phyloP scores from a whole-genome alignment of 2,329 filamentous ascomycete species.

The Sclerotinia nivalis region DNA sequence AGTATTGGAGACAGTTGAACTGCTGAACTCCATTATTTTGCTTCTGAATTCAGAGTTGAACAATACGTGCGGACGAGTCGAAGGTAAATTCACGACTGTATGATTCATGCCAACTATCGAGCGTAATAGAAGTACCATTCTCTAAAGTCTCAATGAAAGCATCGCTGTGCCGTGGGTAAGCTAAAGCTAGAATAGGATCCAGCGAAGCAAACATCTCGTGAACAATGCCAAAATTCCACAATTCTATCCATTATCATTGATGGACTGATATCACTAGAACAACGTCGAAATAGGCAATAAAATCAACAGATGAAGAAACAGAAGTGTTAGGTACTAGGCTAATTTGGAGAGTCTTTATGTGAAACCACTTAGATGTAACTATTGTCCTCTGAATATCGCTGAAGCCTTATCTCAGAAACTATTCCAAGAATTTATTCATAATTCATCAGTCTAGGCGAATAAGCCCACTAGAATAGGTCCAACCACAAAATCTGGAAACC shows the following conservation, averaged over 20 bases:
- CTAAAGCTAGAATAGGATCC: too few species aligned
- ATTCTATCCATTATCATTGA: too few species aligned
- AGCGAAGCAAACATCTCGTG: not conserved
- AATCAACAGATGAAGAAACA: not conserved
- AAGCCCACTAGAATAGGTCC: fast-evolving
- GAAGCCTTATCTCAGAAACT: not conserved
- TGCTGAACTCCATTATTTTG: too few species aligned
- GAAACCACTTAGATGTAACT: not conserved
- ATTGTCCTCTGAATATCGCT: not conserved
- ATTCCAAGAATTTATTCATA: not conserved
- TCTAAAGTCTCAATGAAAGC: too few species aligned
- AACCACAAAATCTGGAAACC: not conserved
- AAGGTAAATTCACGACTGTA: too few species aligned
- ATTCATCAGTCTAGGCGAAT: not conserved
- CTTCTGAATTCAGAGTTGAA: too few species aligned
- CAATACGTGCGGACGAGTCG: too few species aligned
- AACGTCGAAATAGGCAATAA: not conserved
- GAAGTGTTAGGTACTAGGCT: not conserved
- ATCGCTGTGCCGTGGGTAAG: too few species aligned
- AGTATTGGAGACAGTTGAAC: not conserved
- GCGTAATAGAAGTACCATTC: too few species aligned
- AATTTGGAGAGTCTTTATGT: not conserved
- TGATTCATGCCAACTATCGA: too few species aligned
- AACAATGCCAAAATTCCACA: not conserved
- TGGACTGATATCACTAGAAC: not conserved